Evolutionary conservation across 2,329 filamentous ascomycete species (phyloP), one percentile per base, ranked within the genome.

Genomic region (Hymenoscyphus infarciens): DNA sequence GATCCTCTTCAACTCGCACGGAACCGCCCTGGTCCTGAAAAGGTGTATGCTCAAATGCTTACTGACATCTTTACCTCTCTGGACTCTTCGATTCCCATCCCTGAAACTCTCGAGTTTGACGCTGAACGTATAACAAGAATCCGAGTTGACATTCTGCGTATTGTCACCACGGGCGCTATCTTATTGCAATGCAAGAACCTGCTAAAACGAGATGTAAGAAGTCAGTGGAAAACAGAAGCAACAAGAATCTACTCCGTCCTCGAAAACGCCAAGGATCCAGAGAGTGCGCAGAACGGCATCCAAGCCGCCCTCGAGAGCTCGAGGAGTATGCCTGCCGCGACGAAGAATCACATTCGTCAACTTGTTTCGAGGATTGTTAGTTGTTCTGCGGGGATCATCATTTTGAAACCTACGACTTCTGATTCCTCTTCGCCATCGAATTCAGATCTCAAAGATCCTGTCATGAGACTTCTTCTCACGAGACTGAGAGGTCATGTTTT

Each of bases 141-240:
- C 56, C 83, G 86, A 8, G 74, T 77, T 29, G 80, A 86, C 63
- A 80, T 86, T 0, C 76, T 88, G 55, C 83, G 86, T 54, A 87
- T 94, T 69, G 84, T 90, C 25, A 89, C 89, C 1, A 84, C 89
- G 3, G 89, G 88, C 1, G 88, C 90, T 0, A 88, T 94, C 56
- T 78, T 93, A 31, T 78, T 94, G 15, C 91, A 92, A 59, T 89
- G 88, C 75, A 95, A 95, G 78, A 94, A 92, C 69, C 80, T 94
- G 7, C 82, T 95, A 35, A 93, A 92, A 76, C 86, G 91, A 16
- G 90, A 94, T 71, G 89, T 92, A 3, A 86, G 91, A 54, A 83
- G 84, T 13, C 86, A 88, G 22, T 95, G 91, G 91, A 91, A 88
- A 75, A 84, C 81, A 27, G 88, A 93, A 75, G 88, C 89, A 0